These are phyloP conservation scores for Vicia sativa DNA, from an alignment of 306 rosid species.

Conservation along the genomic window DNA sequence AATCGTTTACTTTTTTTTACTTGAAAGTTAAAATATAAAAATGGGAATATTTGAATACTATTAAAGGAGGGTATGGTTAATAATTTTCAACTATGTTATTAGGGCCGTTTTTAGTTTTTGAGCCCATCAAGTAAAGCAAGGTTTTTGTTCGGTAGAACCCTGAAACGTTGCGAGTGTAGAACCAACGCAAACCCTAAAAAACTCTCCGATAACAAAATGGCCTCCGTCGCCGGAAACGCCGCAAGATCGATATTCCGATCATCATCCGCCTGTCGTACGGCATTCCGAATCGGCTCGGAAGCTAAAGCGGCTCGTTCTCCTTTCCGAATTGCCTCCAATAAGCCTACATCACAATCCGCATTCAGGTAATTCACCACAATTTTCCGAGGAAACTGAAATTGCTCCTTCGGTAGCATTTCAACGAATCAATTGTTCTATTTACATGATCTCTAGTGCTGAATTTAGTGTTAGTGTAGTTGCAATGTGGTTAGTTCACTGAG, in stretches of 20 bases:
- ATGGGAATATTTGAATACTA: too few species aligned
- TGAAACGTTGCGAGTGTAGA: not conserved
- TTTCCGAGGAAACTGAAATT: not conserved
- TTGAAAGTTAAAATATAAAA: too few species aligned
- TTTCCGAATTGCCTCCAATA: conserved; percentile 54
- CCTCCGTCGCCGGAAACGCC: conserved; percentile 54
- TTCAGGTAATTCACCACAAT: conserved; percentile 49
- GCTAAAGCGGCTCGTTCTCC: conserved; percentile 61
- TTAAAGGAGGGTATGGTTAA: too few species aligned
- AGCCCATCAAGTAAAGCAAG: conserved; percentile 14
- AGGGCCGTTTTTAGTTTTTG: not conserved
- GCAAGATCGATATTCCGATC: conserved; percentile 78
- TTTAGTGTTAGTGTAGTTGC: not conserved
- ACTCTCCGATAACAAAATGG: conserved; percentile 54
- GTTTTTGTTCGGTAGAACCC: conserved; percentile 40
- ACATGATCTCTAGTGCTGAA: not conserved
- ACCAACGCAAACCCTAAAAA: conserved; percentile 7
- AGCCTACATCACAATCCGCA: conserved; percentile 51
- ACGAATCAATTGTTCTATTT: not conserved
- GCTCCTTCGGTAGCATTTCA: not conserved
- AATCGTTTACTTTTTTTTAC: too few species aligned
- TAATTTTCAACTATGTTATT: not conserved
- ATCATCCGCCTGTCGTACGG: conserved; percentile 49
- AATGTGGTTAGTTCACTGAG: not conserved
- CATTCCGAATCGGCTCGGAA: conserved; percentile 56